Base-by-base conservation (phyloP, 768 basidiomycete genomes). In the Imleria badia region DNA sequence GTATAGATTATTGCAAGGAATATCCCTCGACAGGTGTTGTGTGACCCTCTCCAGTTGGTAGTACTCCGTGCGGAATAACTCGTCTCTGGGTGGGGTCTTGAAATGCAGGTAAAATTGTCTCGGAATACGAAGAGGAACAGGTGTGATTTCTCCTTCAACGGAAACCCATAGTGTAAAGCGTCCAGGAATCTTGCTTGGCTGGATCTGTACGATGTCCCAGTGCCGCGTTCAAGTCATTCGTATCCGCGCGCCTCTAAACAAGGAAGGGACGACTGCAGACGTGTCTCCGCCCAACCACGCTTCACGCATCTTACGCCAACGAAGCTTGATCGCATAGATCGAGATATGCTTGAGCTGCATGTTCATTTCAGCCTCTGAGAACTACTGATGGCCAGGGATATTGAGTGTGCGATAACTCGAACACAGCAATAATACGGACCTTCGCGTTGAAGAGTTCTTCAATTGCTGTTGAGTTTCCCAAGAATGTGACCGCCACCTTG, bases 131-230 rank as follows among this genome's bases (percentile, higher is more conserved):
- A 99, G 77, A 14, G 89, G 84, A 22, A 96, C 79, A 17, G 87
- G 76, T 17, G 89, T 79, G 33, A 98, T 81, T 48, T 87, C 85
- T 12, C 82, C 80, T 45, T 93, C 89, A 30, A 92, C 83, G 0
- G 85, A 87, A 7, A 97, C 76, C 96, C 96, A 98, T 35, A 98
- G 71, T n/a, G 83, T 81, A 71, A 88, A 98, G 20, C 93, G 86
- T 12, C 97, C 96, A 12, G 85, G 78, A 39, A 80, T 82, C 57
- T 80, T 81, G 52, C 85, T 91, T 0, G 84, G 81, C 29, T 91
- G 85, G 57, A 99, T 85, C 64, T 98, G 97, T 4, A 98, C 76
- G 48, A 99, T 79, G 62, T 98, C 96, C 97, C 97, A 98, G 45
- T 84, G 81, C 45, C 84, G 78, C 48, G 80, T 83, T n/a, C n/a